A percentile compares a stretch with the other conserved stretches of the same genome.
Conservation (phyloP, 257 asterid genomes). For the Leonotis leonurus region DNA sequence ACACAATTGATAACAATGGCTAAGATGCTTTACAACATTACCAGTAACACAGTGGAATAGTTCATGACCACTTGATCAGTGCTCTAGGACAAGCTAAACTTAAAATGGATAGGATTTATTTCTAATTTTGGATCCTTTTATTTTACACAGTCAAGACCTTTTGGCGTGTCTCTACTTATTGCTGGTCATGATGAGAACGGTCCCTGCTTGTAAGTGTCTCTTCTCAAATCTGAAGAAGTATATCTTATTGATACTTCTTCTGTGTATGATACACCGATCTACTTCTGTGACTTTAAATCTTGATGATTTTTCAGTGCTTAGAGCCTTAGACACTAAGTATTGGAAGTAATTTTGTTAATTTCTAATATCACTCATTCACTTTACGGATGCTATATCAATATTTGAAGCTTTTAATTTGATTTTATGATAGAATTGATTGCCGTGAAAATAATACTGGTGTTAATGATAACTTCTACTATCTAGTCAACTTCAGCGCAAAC, state of each 20-base stretch:
- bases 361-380: not conserved
- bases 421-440: not conserved
- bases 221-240: conserved; percentile 1
- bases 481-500: not conserved
- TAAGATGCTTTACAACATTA: too few relatives aligned
- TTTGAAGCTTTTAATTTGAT: not conserved
- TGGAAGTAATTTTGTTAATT: not conserved
- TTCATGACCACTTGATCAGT: too few relatives aligned
- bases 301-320: not conserved
- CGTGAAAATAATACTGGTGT: not conserved
- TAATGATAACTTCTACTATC: not conserved
- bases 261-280: not conserved
- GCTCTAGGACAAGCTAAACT: not conserved
- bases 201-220: conserved; percentile 78
- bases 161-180: conserved; percentile 90
- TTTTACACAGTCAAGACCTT: conserved; percentile 83
- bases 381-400: not conserved
- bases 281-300: not conserved
- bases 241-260: not conserved
- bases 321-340: not conserved
- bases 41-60: too few relatives aligned
- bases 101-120: not conserved
- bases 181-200: conserved; percentile 98
- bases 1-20: too few relatives aligned
- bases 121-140: not conserved